Evolutionary conservation across 1,284 basidiomycete species (phyloP).

Genomic region (Chondrostereum purpureum): DNA sequence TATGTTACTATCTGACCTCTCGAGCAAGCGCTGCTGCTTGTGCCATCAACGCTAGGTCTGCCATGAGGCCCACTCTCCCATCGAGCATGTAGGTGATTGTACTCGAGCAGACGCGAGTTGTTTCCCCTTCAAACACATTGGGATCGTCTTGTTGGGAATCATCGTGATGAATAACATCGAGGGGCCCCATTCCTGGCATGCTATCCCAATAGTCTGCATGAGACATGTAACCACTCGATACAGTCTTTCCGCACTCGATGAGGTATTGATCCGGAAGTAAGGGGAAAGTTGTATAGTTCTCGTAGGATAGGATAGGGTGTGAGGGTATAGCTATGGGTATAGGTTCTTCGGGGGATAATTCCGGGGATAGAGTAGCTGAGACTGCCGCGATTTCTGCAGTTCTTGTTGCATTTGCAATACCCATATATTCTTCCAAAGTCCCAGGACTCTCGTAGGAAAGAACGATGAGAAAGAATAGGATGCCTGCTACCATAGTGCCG

Average conservation of each 20-base stretch:
- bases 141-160: slow-evolving; percentile 24
- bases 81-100: slow-evolving; percentile 68
- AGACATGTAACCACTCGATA: slow-evolving; percentile 39
- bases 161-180: slow-evolving; percentile 46
- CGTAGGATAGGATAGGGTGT: slow-evolving; percentile 44
- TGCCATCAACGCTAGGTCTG: slow-evolving; percentile 59
- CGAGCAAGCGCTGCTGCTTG: slow-evolving; percentile 59
- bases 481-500: slow-evolving; percentile 38
- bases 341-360: slow-evolving; percentile 16
- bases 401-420: slow-evolving; percentile 15
- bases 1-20: slow-evolving; percentile 40
- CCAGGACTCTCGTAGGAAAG: slow-evolving; percentile 46
- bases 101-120: slow-evolving; percentile 39
- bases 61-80: slow-evolving; percentile 53
- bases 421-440: slow-evolving; percentile 38
- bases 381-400: slow-evolving; percentile 10
- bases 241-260: slow-evolving; percentile 44
- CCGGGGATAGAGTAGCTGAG: slow-evolving; percentile 9
- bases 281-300: slow-evolving; percentile 54
- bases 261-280: slow-evolving; percentile 49
- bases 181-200: slow-evolving; percentile 22
- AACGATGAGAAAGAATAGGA: slow-evolving; percentile 45
- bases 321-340: slow-evolving; percentile 20
- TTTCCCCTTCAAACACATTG: slow-evolving; percentile 22
- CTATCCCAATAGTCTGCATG: slow-evolving; percentile 50